Base-by-base conservation (phyloP, 495 filamentous ascomycete genomes). In the Wilcoxina mikolae region DNA sequence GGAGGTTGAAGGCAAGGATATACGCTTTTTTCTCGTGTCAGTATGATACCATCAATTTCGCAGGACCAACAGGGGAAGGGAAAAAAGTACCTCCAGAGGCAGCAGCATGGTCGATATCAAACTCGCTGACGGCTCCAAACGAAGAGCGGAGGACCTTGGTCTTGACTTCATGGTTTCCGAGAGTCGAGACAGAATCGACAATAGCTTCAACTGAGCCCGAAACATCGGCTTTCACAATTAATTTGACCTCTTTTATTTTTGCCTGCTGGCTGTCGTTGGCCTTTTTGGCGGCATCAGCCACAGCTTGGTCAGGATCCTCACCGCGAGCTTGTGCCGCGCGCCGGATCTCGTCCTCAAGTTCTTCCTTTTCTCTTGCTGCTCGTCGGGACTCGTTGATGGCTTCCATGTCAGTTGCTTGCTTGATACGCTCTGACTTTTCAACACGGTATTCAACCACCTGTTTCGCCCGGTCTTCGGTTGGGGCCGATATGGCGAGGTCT, bases 171-270 rank as follows among this genome's bases (percentile, higher is more conserved):
- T 85, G 77, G 71, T 83, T 94, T 26, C 90, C 87, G 49, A 95
- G 69, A 52, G 78, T 75, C 20, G 77, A 70, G 56, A 96, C 72
- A 12, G 81, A 76, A 49, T 84, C 81, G 49, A 81, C 67, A 5
- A 95, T 83, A 3, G 91, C 91, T 68, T 99, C 91, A 4, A 87
- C 89, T 0, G 88, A 95, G 9, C 91, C 91, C 53, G 79, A 79
- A 15, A 96, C 91, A 64, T 99, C 93, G 41, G 80, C 88, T 69
- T 95, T 96, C 70, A 99, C 72, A 41, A 90, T 76, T 69, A 95
- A 87, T 57, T 79, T 77, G 51, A 94, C 72, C n/a, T 78, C 64
- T 54, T 83, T 79, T 4, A 76, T 73, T 0, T 53, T 67, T 61
- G 28, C 53, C 53, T 28, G 43, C 51, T 41, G 57, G 52, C 53